phyloP scores from a whole-genome alignment of 179 eudicot species.

The Patellifolia procumbens region DNA sequence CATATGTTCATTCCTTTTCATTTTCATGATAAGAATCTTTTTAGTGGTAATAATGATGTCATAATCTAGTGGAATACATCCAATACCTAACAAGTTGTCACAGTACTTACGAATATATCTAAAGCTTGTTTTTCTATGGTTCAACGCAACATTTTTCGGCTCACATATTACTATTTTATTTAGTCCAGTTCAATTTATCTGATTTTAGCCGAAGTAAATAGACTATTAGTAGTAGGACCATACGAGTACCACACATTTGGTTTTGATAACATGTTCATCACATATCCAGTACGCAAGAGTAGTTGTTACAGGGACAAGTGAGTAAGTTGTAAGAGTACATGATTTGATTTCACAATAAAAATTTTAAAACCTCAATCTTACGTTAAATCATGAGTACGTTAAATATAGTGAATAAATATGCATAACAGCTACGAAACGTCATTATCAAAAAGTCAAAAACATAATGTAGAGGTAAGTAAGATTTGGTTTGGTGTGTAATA shows the following conservation, averaged over 20 bases:
- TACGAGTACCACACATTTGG: background rate
- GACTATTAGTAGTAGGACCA: background rate
- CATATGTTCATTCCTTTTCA: slow-evolving; percentile 5
- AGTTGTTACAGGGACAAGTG: background rate
- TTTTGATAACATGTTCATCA: background rate
- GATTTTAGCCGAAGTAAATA: too few relatives aligned
- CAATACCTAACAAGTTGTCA: background rate
- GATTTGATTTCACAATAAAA: background rate
- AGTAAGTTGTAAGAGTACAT: too few relatives aligned
- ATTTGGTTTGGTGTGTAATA: too few relatives aligned
- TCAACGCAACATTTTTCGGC: too few relatives aligned
- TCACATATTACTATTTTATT: too few relatives aligned
- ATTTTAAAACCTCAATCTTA: background rate
- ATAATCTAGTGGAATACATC: background rate
- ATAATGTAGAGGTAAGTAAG: background rate
- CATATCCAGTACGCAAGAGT: slow-evolving; percentile 1
- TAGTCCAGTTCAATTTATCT: too few relatives aligned
- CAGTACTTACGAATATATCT: too few relatives aligned
- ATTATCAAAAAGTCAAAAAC: slow-evolving; percentile 20
- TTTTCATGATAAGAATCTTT: background rate
- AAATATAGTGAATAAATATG: background rate
- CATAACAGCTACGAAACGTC: slow-evolving; percentile 24
- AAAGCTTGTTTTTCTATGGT: too few relatives aligned
- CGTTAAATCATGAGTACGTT: slow-evolving; percentile 7
- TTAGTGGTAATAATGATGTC: background rate